Evolutionary conservation across 768 basidiomycete species (phyloP).

Genomic region (Hortiboletus campestris): DNA sequence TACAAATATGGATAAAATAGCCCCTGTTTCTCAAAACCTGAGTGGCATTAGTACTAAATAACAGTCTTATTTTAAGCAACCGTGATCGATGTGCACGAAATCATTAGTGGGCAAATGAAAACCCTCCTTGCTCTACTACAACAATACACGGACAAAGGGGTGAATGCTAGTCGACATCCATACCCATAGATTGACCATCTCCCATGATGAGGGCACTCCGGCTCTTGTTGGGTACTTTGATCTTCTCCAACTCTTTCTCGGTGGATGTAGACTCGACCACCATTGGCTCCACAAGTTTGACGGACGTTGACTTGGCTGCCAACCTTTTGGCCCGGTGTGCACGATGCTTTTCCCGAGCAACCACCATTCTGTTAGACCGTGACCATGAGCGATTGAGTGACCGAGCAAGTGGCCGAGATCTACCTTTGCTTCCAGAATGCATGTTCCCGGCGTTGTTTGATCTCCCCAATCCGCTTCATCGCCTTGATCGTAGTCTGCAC

Average conservation of each 20-base stretch:
- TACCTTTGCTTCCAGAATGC: conserved; percentile 96
- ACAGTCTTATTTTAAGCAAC: neutral
- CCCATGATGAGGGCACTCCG: conserved; percentile 76
- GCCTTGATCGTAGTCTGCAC: conserved; percentile 92
- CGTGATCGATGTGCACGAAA: neutral
- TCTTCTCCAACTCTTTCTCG: conserved; percentile 67
- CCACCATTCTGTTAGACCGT: conserved; percentile 67
- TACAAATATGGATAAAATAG: conserved; percentile 18
- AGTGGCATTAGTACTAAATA: too few relatives aligned
- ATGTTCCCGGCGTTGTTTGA: conserved; percentile 84
- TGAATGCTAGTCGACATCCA: conserved; percentile 69
- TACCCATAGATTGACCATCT: conserved; percentile 86
- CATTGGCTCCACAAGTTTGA: conserved; percentile 68
- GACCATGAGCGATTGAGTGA: neutral
- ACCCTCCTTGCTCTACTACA: neutral
- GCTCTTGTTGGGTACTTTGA: conserved; percentile 64
- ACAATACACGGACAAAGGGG: neutral
- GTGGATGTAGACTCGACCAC: conserved; percentile 41
- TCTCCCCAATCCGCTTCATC: conserved; percentile 93
- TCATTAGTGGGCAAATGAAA: neutral
- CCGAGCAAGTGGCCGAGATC: conserved; percentile 9
- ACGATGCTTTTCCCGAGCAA: conserved; percentile 73
- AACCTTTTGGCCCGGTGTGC: conserved; percentile 67
- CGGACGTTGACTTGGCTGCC: conserved; percentile 50
- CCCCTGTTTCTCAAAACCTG: conserved; percentile 14